These are phyloP conservation scores for Russula ochroleuca DNA, from an alignment of 768 basidiomycete genomes.

Conservation along the genomic window DNA sequence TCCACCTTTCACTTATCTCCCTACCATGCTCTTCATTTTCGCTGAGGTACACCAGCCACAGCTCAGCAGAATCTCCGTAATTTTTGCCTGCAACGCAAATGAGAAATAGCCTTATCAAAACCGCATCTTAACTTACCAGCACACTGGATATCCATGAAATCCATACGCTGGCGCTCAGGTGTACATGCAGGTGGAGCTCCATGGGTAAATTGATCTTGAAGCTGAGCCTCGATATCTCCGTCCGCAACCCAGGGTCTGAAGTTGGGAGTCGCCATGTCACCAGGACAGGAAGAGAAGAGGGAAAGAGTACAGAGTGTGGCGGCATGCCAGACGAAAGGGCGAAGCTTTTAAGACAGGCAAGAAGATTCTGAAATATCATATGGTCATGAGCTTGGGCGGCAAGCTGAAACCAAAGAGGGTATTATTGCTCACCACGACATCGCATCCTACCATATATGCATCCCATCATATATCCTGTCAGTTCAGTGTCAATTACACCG, in stretches of 20 bases:
- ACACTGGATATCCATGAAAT: neutral
- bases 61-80: neutral
- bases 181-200: neutral
- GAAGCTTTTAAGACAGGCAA: neutral
- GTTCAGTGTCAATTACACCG: neutral
- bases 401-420: neutral
- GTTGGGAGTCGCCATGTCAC: neutral
- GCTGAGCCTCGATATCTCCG: constrained; percentile 10
- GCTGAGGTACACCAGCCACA: neutral
- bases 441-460: neutral
- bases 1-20: neutral
- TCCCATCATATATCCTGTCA: no score
- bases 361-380: neutral
- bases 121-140: neutral
- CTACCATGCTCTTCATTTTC: neutral
- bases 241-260: neutral
- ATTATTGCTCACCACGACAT: neutral
- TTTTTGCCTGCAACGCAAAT: neutral
- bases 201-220: neutral
- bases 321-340: neutral
- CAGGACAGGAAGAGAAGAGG: neutral
- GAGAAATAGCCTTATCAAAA: neutral
- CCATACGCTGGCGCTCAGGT: neutral
- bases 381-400: neutral
- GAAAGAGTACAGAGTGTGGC: neutral